Percentiles rank a stretch among this genome's conserved stretches.
These are phyloP conservation scores for Penicillium sp. DNA, from an alignment of 2,329 filamentous ascomycete species.

Conservation along the genomic window DNA sequence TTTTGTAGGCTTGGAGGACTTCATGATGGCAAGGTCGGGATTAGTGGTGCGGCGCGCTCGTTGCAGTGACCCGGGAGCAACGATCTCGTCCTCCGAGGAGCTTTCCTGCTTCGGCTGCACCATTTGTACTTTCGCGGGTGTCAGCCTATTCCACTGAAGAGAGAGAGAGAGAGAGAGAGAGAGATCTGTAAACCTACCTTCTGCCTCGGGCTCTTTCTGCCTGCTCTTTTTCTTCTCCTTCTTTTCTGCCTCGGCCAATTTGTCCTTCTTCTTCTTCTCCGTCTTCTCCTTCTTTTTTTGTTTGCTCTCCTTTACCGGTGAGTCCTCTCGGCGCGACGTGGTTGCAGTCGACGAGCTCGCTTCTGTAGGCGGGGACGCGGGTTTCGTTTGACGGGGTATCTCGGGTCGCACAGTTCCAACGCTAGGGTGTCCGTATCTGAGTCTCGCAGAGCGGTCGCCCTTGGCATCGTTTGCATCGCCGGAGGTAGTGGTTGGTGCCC, in stretches of 20 bases:
- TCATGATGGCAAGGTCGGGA: not conserved
- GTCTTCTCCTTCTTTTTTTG: not conserved
- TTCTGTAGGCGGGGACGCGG: not conserved
- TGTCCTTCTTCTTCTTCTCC: not conserved
- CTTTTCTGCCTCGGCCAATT: not conserved
- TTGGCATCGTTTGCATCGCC: conserved; percentile 19
- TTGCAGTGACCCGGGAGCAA: conserved; percentile 8
- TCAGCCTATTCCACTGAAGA: not conserved
- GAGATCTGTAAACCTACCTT: not conserved
- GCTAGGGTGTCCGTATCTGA: conserved; percentile 37
- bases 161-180: no score
- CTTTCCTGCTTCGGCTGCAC: not conserved
- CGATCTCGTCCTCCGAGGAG: conserved; percentile 18
- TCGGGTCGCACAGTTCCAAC: conserved; percentile 14
- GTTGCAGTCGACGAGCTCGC: conserved; percentile 1
- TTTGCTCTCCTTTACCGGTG: not conserved
- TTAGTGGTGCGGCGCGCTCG: conserved; percentile 6
- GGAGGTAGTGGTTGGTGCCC: conserved; percentile 35
- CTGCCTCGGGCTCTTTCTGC: not conserved
- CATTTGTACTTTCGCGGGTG: not conserved
- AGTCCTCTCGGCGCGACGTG: not conserved
- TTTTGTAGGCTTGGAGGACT: not conserved
- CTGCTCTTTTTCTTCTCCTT: not conserved
- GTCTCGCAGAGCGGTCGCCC: conserved; percentile 32
- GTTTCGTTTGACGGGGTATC: conserved; percentile 5